Evolutionary conservation across 164 flowering plant species (phyloP), one percentile per base, ranked within the genome.

Genomic region (Sedum album): DNA sequence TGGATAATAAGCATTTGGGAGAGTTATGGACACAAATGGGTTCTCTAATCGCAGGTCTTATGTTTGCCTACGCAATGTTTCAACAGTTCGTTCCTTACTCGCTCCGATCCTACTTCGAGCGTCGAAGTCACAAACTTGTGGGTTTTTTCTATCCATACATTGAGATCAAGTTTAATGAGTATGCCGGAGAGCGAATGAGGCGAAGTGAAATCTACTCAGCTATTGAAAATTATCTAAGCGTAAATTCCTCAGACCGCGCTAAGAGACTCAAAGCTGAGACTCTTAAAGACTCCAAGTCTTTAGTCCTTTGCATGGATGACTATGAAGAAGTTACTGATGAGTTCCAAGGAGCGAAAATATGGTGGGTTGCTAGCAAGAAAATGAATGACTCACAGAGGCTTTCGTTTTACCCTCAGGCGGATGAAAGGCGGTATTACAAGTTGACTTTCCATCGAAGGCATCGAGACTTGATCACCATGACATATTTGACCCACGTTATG

Each of bases 381-480:
- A 15, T 55, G 7, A 6, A 73, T 4, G 35, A 62, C 0, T n/a
- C 71, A 5, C 70, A 61, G 42, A 38, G 70, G 2, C 5, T 69
- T 8, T 62, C 72, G 1, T 64, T 63, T 14, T 68, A 68, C 20
- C 72, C 76, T 31, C 30, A n/a, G 5, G n/a, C 71, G 0, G 72
- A 75, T 3, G 76, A 73, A 41, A 72, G 64, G 64, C 20, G 77
- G 36, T 74, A 31, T 18, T 80, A 71, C 73, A 60, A 31, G 48
- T 76, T 80, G 53, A 66, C 70, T 0, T 76, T 77, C 65, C 83
- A 75, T 41, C 33, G 31, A 4, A 31, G 73, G 0, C 62, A 78
- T 31, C 60, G 69, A 17, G 74, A 68, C 0, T 1, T 68, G 21
- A 48, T 78, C 44, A 62, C 25, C 2, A 68, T 39, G 13, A 4